phyloP scores from a whole-genome alignment of 106 monocot genomes.

The Agapanthus africanus region DNA sequence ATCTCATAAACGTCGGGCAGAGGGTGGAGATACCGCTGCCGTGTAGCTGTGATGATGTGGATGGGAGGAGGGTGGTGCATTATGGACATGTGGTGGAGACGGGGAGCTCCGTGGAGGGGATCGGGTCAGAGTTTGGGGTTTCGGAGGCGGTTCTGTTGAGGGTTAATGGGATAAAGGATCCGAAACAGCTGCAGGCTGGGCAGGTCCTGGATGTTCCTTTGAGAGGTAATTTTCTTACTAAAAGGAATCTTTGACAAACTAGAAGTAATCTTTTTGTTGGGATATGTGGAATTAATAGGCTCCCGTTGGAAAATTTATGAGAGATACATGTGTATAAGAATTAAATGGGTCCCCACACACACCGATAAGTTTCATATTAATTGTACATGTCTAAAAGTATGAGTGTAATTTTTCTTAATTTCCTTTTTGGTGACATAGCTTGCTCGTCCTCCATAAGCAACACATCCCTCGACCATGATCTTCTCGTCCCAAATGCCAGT shows the following conservation, averaged over 20 bases:
- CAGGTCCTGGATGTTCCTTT: constrained; percentile 64
- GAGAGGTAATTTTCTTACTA: too few species aligned
- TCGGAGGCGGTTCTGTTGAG: constrained; percentile 16
- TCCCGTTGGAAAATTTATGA: too few species aligned
- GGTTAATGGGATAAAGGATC: constrained; percentile 46
- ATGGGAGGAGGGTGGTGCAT: constrained; percentile 36
- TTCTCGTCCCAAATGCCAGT: constrained; percentile 27
- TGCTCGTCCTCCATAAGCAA: constrained; percentile 40
- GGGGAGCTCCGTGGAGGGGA: constrained; percentile 37
- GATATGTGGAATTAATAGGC: too few species aligned
- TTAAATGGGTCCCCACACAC: too few species aligned
- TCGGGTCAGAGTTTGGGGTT: constrained; percentile 47
- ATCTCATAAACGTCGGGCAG: constrained; percentile 35
- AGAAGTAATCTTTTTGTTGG: too few species aligned
- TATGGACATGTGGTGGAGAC: constrained; percentile 35
- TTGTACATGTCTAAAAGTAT: not conserved
- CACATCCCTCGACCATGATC: constrained; percentile 21
- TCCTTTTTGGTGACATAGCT: constrained; percentile 11
- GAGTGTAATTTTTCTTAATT: not conserved
- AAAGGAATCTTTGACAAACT: too few species aligned
- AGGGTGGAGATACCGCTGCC: constrained; percentile 69
- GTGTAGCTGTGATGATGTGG: constrained; percentile 73
- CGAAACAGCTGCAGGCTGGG: constrained; percentile 38
- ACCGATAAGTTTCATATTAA: too few species aligned
- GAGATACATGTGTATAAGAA: too few species aligned